These are phyloP conservation scores for Tetracladium marchalianum DNA, from an alignment of 495 filamentous ascomycete genomes.

Conservation along the genomic window DNA sequence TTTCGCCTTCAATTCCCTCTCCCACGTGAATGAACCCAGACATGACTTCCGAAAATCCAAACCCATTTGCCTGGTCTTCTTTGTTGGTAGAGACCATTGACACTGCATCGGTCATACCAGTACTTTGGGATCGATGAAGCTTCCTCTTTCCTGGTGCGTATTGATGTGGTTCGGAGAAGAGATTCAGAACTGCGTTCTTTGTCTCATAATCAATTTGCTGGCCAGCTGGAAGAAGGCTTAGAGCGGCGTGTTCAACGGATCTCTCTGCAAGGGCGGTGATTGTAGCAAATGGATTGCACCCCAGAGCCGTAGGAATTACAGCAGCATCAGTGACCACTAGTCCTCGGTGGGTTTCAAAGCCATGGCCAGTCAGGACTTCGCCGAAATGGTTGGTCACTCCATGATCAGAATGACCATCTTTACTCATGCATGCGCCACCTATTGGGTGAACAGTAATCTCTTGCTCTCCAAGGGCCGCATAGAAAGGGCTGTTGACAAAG, in stretches of 20 bases:
- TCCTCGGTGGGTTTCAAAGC: constrained; percentile 39
- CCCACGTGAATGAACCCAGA: constrained; percentile 49
- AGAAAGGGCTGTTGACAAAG: constrained; percentile 46
- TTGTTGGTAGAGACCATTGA: constrained; percentile 31
- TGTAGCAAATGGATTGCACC: constrained; percentile 61
- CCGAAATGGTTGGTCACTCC: constrained; percentile 58
- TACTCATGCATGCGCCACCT: constrained; percentile 55
- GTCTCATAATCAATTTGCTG: constrained; percentile 34
- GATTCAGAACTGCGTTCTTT: constrained; percentile 39
- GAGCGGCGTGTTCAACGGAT: constrained; percentile 39
- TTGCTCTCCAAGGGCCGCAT: constrained; percentile 41
- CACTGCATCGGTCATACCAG: constrained; percentile 20
- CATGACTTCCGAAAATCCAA: constrained; percentile 56
- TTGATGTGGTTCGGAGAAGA: constrained; percentile 14
- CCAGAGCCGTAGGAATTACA: constrained; percentile 54
- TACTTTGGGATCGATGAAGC: constrained; percentile 25
- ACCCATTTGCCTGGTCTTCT: constrained; percentile 34
- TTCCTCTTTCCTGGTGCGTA: background rate
- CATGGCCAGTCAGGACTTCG: constrained; percentile 45
- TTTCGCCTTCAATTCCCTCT: constrained; percentile 32
- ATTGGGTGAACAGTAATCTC: constrained; percentile 61
- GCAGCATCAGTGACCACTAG: constrained; percentile 54
- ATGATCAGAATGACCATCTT: constrained; percentile 41
- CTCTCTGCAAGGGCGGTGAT: constrained; percentile 60
- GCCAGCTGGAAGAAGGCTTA: constrained; percentile 20